phyloP scores from a whole-genome alignment of 441 rosid genomes.

The Populus hybrid region DNA sequence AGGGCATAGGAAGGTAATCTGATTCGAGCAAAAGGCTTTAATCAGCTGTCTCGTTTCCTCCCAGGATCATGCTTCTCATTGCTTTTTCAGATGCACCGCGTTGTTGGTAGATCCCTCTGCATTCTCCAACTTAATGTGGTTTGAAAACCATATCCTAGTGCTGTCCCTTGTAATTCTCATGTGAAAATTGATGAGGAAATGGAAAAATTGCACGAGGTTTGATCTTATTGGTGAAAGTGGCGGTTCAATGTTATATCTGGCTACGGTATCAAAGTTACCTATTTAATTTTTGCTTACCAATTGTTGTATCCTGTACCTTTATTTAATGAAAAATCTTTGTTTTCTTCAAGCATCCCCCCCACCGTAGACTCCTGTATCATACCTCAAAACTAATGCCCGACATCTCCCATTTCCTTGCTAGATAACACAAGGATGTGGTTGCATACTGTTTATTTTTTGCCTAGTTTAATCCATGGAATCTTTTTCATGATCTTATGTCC shows the following conservation, averaged over 20 bases:
- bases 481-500: neutral
- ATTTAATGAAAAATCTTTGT: neutral
- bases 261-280: neutral
- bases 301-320: neutral
- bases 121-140: constrained; percentile 15
- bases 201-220: neutral
- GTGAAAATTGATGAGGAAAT: constrained; percentile 23
- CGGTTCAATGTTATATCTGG: neutral
- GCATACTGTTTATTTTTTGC: neutral
- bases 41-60: neutral
- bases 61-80: neutral
- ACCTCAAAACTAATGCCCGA: too few relatives aligned
- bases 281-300: neutral
- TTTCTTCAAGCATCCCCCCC: neutral
- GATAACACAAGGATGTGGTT: neutral
- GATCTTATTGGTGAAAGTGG: constrained; percentile 4
- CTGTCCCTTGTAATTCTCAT: constrained; percentile 25
- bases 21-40: constrained; percentile 2
- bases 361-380: too few relatives aligned
- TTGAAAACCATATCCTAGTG: constrained; percentile 18
- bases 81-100: neutral
- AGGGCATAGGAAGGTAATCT: constrained; percentile 64
- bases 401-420: neutral
- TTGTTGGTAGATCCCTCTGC: constrained; percentile 15
- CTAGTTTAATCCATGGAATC: neutral